These are phyloP conservation scores for Colletotrichum neosansevieriae DNA, from an alignment of 2,329 filamentous ascomycete genomes.

Conservation along the genomic window DNA sequence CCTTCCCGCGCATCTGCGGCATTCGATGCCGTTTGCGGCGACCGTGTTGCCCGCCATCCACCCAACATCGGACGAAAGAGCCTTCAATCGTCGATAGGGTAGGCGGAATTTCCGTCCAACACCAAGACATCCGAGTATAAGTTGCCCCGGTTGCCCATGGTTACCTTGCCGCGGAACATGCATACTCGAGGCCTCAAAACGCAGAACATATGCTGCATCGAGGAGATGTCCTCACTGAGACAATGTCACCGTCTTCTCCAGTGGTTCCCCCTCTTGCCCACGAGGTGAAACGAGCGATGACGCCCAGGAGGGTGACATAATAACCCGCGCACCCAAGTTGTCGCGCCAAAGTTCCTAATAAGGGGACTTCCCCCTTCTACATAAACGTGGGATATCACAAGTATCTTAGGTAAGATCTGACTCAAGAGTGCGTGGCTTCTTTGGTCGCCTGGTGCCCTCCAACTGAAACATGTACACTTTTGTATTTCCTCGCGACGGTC, in stretches of 20 bases:
- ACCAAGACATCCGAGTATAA: not conserved
- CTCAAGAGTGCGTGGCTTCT: too few relatives aligned
- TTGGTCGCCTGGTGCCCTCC: too few relatives aligned
- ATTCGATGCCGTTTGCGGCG: constrained; percentile 22
- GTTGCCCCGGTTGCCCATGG: not conserved
- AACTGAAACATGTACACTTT: constrained; percentile 33
- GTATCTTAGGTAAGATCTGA: too few relatives aligned
- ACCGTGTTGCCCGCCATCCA: not conserved
- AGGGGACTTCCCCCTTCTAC: too few relatives aligned
- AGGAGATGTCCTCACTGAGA: not conserved
- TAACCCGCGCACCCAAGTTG: too few relatives aligned
- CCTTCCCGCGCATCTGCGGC: not conserved
- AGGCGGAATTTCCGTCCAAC: not conserved
- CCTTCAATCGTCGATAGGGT: not conserved
- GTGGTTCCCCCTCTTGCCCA: not conserved
- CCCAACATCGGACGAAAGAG: constrained; percentile 8
- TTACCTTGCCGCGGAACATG: not conserved
- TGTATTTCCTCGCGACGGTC: constrained; percentile 24
- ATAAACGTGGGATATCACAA: too few relatives aligned
- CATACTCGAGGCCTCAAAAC: too few relatives aligned
- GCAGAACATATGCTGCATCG: too few relatives aligned
- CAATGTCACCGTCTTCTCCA: not conserved
- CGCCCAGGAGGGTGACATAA: not conserved
- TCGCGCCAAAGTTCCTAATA: too few relatives aligned
- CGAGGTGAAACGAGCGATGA: constrained; percentile 25